Conservation (phyloP, 768 basidiomycete species). For the Suillus discolor region DNA sequence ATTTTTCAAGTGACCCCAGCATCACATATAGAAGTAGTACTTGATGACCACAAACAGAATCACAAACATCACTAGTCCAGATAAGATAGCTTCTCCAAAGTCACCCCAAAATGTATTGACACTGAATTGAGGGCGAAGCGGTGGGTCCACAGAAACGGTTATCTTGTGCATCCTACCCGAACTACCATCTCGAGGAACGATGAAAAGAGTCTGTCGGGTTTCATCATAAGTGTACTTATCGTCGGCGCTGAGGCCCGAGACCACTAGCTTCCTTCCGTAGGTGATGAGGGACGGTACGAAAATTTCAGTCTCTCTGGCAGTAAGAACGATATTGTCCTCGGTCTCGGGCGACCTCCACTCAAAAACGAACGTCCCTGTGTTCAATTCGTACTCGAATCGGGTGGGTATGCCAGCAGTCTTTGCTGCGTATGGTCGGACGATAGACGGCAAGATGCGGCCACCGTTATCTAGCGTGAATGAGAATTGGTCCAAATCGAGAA, state of each 20-base stretch:
- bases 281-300: conserved; percentile 71
- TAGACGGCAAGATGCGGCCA: conserved; percentile 69
- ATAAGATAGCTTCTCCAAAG: conserved; percentile 37
- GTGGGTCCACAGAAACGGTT: conserved; percentile 56
- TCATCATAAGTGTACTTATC: conserved; percentile 65
- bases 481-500: conserved; percentile 60
- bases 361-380: conserved; percentile 63
- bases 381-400: conserved; percentile 76
- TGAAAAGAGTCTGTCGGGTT: conserved; percentile 71
- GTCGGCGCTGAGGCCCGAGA: conserved; percentile 53
- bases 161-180: conserved; percentile 54
- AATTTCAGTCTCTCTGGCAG: conserved; percentile 77
- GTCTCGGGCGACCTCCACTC: conserved; percentile 54
- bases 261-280: conserved; percentile 55
- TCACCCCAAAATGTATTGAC: conserved; percentile 74
- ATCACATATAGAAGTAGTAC: conserved; percentile 28
- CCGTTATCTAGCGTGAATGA: conserved; percentile 82
- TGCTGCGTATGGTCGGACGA: conserved; percentile 90
- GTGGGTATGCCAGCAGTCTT: conserved; percentile 88
- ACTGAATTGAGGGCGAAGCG: conserved; percentile 49
- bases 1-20: neutral
- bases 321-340: conserved; percentile 26
- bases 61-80: conserved; percentile 35
- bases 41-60: conserved; percentile 33
- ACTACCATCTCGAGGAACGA: conserved; percentile 48